phyloP scores from a whole-genome alignment of 176 grass and related monocot genomes.

The Carex scoparia region DNA sequence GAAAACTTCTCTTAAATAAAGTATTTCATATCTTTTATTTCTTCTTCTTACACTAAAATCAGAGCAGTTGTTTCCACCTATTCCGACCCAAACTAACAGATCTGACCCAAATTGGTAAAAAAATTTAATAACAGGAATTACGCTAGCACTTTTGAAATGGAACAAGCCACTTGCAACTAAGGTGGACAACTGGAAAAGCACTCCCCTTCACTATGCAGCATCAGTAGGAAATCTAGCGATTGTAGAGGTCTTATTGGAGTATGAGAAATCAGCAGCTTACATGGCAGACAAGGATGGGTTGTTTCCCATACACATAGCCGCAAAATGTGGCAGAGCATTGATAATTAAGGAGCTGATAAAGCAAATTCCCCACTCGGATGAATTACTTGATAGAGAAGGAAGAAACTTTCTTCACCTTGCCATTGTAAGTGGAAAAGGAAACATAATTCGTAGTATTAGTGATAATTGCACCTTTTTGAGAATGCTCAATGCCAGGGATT shows the following conservation, averaged over 20 bases:
- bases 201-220: slow-evolving; percentile 70
- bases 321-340: slow-evolving; percentile 30
- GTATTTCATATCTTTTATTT: neutral
- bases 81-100: neutral
- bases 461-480: slow-evolving; percentile 36
- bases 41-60: neutral
- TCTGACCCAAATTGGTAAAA: neutral
- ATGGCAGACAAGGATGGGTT: slow-evolving; percentile 42
- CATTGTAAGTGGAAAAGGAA: slow-evolving; percentile 38
- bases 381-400: slow-evolving; percentile 64
- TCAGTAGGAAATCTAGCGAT: slow-evolving; percentile 34
- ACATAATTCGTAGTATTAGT: slow-evolving; percentile 39
- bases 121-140: slow-evolving; percentile 49
- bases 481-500: slow-evolving; percentile 61
- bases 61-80: neutral
- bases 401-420: slow-evolving; percentile 67
- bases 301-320: slow-evolving; percentile 69
- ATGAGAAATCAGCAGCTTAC: slow-evolving; percentile 39
- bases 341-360: slow-evolving; percentile 50
- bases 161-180: slow-evolving; percentile 29
- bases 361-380: slow-evolving; percentile 46
- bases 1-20: neutral
- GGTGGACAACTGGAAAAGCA: slow-evolving; percentile 44
- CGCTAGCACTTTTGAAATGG: slow-evolving; percentile 40
- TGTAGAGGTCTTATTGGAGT: slow-evolving; percentile 42